Base-by-base conservation (phyloP, 78 protist species). In the Dictyostelium purpureum region DNA sequence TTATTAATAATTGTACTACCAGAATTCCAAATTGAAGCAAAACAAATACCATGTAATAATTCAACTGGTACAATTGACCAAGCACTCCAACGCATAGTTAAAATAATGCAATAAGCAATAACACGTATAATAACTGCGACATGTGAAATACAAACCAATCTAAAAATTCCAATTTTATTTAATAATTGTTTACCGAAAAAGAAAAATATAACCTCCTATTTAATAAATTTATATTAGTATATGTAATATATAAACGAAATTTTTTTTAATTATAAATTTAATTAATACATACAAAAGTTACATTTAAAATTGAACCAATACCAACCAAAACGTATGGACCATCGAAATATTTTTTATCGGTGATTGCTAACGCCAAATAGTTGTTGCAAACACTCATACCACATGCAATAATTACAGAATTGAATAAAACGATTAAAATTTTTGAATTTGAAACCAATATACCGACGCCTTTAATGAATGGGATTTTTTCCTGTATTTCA, bases 321-420 rank as follows among this genome's bases (percentile, higher is more conserved):
- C 91, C 91, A 73, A 85, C 38, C 12, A 85, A 33, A 10, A 81
- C n/a, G 1, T 80, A 28, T 11, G 74, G 12, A 2, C 80, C 79
- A 43, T 85, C 26, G 10, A 80, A 66, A 61, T 61, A 61, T 21
- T 37, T 66, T 12, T 5, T 11, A 73, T 85, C 61, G 0, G 26
- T 45, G 6, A 85, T 59, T 6, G 66, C 59, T 28, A 85, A 18
- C n/a, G 66, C 91, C 4, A 85, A 33, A 54, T 28, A 85, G n/a
- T 85, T 85, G n/a, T 85, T 85, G 14, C 54, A 49, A 51, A 85
- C 65, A 21, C 80, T 42, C 91, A 85, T 85, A n/a, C 91, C 91
- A 37, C 38, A 21, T 7, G 49, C 40, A 19, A 85, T 37, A 4
- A 85, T 42, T 28, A 85, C 11, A 38, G 73, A 57, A 73, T 85